Evolutionary conservation across 1,139 yeast genomes (phyloP).

Genomic region (Protomyces arabidopsidicola): DNA sequence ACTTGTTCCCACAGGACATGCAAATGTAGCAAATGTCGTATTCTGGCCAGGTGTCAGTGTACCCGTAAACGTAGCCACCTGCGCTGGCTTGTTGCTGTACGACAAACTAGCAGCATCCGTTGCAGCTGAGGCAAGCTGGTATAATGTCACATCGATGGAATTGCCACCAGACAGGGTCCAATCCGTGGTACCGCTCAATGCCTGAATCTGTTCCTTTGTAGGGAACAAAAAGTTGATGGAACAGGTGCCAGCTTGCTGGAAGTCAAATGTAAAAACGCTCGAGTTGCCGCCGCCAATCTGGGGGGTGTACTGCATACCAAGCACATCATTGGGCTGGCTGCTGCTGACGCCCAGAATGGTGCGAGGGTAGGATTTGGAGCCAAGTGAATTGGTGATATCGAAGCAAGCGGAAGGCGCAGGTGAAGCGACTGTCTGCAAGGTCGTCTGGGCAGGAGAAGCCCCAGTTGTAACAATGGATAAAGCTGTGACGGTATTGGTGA

Average conservation of each 20-base stretch:
- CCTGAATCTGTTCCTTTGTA: slow-evolving; percentile 10
- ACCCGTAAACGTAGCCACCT: slow-evolving; percentile 2
- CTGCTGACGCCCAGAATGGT: slow-evolving; percentile 12
- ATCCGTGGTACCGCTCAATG: slow-evolving; percentile 4
- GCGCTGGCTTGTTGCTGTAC: slow-evolving; percentile 1
- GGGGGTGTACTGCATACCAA: slow-evolving; percentile 5
- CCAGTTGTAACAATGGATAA: background rate
- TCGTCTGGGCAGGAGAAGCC: background rate
- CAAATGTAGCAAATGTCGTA: slow-evolving; percentile 12
- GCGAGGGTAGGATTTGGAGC: slow-evolving; percentile 9
- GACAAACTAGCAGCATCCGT: background rate
- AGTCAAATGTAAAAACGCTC: slow-evolving; percentile 16
- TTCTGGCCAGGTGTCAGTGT: slow-evolving; percentile 15
- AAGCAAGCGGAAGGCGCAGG: slow-evolving; percentile 10
- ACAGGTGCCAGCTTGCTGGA: background rate
- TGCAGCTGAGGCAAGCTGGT: slow-evolving; percentile 10
- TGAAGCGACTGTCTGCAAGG: background rate
- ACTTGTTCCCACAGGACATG: slow-evolving; percentile 8
- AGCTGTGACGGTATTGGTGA: background rate
- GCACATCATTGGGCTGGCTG: background rate
- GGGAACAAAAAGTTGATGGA: slow-evolving; percentile 22
- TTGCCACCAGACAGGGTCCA: background rate
- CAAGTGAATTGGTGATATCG: slow-evolving; percentile 5
- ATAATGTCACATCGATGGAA: slow-evolving; percentile 17
- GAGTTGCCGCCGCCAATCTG: slow-evolving; percentile 7